phyloP scores from a whole-genome alignment of 2,329 filamentous ascomycete species.

The Alternaria triticimaculans region DNA sequence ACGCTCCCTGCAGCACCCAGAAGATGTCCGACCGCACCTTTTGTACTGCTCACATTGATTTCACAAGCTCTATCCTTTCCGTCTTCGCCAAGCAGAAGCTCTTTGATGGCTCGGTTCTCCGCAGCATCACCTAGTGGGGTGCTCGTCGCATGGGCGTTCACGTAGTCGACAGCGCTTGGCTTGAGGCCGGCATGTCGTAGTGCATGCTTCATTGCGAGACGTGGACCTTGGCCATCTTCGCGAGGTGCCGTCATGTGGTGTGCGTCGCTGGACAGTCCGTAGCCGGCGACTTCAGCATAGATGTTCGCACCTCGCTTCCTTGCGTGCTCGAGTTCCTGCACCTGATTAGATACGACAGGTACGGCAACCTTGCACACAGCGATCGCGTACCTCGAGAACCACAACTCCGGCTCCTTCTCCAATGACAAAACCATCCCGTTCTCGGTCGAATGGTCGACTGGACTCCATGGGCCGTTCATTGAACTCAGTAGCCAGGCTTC shows the following conservation, averaged over 20 bases:
- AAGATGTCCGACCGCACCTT: constrained; percentile 90
- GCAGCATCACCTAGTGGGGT: constrained; percentile 86
- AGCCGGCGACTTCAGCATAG: constrained; percentile 88
- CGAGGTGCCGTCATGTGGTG: constrained; percentile 92
- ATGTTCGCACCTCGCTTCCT: constrained; percentile 77
- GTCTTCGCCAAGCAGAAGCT: constrained; percentile 75
- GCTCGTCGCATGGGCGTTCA: constrained; percentile 95
- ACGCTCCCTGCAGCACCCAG: constrained; percentile 90
- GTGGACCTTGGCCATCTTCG: constrained; percentile 81
- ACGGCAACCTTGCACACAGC: neutral
- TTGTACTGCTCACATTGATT: constrained; percentile 89
- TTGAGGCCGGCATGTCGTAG: constrained; percentile 73
- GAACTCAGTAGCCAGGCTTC: constrained; percentile 82
- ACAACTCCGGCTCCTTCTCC: constrained; percentile 89
- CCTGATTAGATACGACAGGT: constrained; percentile 12
- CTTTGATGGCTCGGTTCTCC: constrained; percentile 82
- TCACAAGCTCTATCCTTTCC: constrained; percentile 67
- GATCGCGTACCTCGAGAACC: constrained; percentile 70
- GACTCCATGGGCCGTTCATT: constrained; percentile 74
- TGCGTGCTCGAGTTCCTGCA: constrained; percentile 81
- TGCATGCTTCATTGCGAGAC: constrained; percentile 83
- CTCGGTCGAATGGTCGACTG: constrained; percentile 85
- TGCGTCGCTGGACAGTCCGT: constrained; percentile 89
- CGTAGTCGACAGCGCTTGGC: constrained; percentile 79
- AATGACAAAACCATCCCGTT: constrained; percentile 86